Evolutionary conservation across 2,329 filamentous ascomycete genomes (phyloP).

Genomic region (Fusarium floridanum): DNA sequence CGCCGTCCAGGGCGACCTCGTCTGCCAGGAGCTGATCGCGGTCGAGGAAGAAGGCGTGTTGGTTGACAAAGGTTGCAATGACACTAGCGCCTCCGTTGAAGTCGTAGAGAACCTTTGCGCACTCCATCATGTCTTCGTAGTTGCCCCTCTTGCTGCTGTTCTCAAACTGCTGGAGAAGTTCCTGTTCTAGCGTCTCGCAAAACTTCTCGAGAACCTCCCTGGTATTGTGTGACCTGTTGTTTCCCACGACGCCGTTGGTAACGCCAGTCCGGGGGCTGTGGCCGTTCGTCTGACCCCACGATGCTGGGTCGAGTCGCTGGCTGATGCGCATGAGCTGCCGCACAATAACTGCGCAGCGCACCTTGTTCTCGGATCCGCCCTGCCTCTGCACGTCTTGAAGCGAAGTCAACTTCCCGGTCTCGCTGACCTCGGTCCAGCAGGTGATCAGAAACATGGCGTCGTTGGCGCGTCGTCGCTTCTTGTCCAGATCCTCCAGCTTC

Average conservation of each 20-base stretch:
- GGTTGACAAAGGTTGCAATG: conserved; percentile 96
- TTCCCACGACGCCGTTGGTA: conserved; percentile 58
- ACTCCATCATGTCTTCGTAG: conserved; percentile 98
- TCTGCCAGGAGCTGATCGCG: conserved; percentile 91
- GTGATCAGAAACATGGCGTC: conserved; percentile 96
- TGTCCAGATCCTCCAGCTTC: conserved; percentile 91
- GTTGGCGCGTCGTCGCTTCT: conserved; percentile 88
- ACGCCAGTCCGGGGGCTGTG: conserved; percentile 63
- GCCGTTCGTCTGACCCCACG: conserved; percentile 76
- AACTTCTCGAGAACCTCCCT: conserved; percentile 96
- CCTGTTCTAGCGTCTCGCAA: conserved; percentile 94
- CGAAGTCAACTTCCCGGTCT: conserved; percentile 86
- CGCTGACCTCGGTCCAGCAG: conserved; percentile 96
- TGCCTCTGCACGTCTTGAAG: conserved; percentile 89
- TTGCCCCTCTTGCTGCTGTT: conserved; percentile 95
- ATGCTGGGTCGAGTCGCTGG: conserved; percentile 84
- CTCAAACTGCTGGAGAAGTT: conserved; percentile 95
- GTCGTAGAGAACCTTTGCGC: conserved; percentile 91
- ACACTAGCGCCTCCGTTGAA: conserved; percentile 97
- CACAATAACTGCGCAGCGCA: conserved; percentile 93
- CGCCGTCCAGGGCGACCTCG: conserved; percentile 80
- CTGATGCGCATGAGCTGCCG: conserved; percentile 95
- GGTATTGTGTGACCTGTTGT: conserved; percentile 71
- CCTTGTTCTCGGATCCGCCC: conserved; percentile 90
- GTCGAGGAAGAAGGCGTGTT: conserved; percentile 99